A percentile compares a stretch with the other conserved stretches of the same genome.
Conservation (phyloP, 495 filamentous ascomycete species). For the Daldinia bambusicola region DNA sequence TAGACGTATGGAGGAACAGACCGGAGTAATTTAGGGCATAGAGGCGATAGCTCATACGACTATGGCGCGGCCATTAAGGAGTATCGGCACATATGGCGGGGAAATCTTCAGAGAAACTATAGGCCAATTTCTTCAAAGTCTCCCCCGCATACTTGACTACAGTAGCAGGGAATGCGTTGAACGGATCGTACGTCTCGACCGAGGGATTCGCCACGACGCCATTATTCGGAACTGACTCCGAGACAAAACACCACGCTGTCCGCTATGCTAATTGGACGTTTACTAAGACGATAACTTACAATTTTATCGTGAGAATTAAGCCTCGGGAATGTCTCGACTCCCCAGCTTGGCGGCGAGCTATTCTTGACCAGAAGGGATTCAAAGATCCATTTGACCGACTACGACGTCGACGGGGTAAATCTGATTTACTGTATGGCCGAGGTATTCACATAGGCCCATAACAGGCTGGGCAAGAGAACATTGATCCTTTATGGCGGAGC, state of each 20-base stretch:
- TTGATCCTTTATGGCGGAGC: slow-evolving; percentile 76
- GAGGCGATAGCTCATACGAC: slow-evolving; percentile 78
- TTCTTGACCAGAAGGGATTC: slow-evolving; percentile 77
- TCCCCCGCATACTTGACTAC: slow-evolving; percentile 72
- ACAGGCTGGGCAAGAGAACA: slow-evolving; percentile 49
- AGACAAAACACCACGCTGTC: slow-evolving; percentile 69
- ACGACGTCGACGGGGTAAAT: slow-evolving; percentile 68
- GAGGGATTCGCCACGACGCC: slow-evolving; percentile 69
- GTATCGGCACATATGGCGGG: slow-evolving; percentile 67
- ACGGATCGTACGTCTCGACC: slow-evolving; percentile 56
- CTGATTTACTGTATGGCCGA: slow-evolving; percentile 81
- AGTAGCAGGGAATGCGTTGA: slow-evolving; percentile 53
- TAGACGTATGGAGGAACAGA: slow-evolving; percentile 76
- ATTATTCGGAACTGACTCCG: slow-evolving; percentile 57
- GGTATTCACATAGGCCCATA: slow-evolving; percentile 65
- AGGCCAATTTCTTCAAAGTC: slow-evolving; percentile 76
- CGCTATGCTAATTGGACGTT: slow-evolving; percentile 70
- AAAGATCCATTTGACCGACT: slow-evolving; percentile 78
- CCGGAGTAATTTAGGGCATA: slow-evolving; percentile 77
- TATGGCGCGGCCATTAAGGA: slow-evolving; percentile 76
- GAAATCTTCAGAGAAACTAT: slow-evolving; percentile 82
- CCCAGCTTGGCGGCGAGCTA: slow-evolving; percentile 70
- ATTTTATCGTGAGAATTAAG: slow-evolving; percentile 70
- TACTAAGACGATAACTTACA: slow-evolving; percentile 66
- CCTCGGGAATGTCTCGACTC: slow-evolving; percentile 68